These are phyloP conservation scores for Myriosclerotinia scirpicola DNA, from an alignment of 2,329 filamentous ascomycete species.

Conservation along the genomic window DNA sequence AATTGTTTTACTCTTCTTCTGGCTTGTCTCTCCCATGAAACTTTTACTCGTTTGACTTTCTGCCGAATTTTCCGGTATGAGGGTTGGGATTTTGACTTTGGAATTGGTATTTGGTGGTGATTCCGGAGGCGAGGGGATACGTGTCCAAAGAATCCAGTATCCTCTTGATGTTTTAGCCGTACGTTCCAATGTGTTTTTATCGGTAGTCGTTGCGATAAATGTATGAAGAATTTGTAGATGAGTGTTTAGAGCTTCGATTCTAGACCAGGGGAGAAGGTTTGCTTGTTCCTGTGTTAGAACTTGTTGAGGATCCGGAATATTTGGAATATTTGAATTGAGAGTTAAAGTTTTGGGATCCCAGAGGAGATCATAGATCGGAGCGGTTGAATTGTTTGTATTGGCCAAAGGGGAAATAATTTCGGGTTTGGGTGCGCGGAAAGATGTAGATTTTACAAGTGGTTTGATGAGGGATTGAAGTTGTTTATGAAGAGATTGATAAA, in stretches of 20 bases:
- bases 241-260: conserved; percentile 63
- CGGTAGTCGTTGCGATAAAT: conserved; percentile 47
- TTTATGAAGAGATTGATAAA: conserved; percentile 61
- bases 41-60: conserved; percentile 13
- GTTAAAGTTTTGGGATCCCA: conserved; percentile 59
- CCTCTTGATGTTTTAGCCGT: conserved; percentile 66
- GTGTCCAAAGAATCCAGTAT: conserved; percentile 70
- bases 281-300: conserved; percentile 32
- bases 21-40: not conserved
- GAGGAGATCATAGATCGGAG: conserved; percentile 59
- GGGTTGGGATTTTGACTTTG: conserved; percentile 24
- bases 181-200: conserved; percentile 53
- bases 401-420: conserved; percentile 31
- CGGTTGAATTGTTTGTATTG: conserved; percentile 27
- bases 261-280: conserved; percentile 51
- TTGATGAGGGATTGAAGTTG: conserved; percentile 61
- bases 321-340: conserved; percentile 64
- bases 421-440: conserved; percentile 55
- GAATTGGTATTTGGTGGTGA: not conserved
- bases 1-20: not conserved
- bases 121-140: conserved; percentile 47
- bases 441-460: conserved; percentile 56
- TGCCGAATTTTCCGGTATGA: conserved; percentile 25
- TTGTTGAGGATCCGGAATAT: conserved; percentile 54
- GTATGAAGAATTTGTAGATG: conserved; percentile 64